phyloP scores from a whole-genome alignment of 305 asterid genomes.

The Fraxinus platypoda region DNA sequence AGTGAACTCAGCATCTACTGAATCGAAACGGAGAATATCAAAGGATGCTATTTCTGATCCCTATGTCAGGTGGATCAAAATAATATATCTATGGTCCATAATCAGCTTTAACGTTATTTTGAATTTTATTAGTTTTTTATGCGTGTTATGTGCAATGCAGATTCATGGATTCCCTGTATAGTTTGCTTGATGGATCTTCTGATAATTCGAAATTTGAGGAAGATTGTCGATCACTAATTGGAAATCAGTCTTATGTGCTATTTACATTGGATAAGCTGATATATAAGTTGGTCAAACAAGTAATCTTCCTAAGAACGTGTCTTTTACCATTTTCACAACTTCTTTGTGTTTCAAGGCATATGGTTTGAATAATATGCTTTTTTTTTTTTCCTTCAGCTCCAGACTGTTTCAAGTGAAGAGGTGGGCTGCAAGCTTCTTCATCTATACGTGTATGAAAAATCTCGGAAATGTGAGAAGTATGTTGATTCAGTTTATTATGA shows the following conservation, averaged over 20 bases:
- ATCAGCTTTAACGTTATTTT: slow-evolving; percentile 12
- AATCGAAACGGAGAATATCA: slow-evolving; percentile 24
- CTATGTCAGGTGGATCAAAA: slow-evolving; percentile 27
- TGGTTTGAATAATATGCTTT: slow-evolving; percentile 16
- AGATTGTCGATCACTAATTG: slow-evolving; percentile 87
- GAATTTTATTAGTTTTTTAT: slow-evolving; percentile 21
- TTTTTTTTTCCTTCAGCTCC: slow-evolving; percentile 31
- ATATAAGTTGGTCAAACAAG: slow-evolving; percentile 64
- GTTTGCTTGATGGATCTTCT: slow-evolving; percentile 92
- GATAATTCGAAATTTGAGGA: slow-evolving; percentile 93
- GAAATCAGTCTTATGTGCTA: slow-evolving; percentile 87
- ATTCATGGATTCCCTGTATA: slow-evolving; percentile 76
- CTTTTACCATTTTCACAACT: background rate
- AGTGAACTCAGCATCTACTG: slow-evolving; percentile 27
- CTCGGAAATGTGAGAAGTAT: slow-evolving; percentile 36
- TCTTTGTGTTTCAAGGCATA: slow-evolving; percentile 1
- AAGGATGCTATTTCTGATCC: slow-evolving; percentile 28
- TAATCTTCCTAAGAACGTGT: background rate
- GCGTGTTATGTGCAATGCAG: slow-evolving; percentile 35
- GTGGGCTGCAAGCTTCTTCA: slow-evolving; percentile 44
- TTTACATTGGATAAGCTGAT: slow-evolving; percentile 73
- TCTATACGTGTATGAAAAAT: slow-evolving; percentile 38
- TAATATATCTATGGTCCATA: background rate
- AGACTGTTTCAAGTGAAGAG: slow-evolving; percentile 40
- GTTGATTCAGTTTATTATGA: slow-evolving; percentile 45